Conservation (phyloP, 805 yeast species). For the Candida railenensis region DNA sequence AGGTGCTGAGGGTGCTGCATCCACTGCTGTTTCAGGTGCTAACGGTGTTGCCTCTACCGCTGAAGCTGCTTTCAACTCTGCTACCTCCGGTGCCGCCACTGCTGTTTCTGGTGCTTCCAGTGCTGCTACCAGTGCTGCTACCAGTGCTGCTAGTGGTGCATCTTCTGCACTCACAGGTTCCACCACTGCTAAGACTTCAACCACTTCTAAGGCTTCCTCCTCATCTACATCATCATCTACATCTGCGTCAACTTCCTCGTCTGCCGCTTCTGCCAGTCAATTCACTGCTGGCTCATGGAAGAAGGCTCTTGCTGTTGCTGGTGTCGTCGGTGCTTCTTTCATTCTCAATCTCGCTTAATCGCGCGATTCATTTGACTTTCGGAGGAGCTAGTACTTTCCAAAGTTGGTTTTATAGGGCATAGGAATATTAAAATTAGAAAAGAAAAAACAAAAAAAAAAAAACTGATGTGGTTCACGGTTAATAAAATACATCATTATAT, state of each 20-base stretch:
- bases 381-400: too few species aligned
- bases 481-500: too few species aligned
- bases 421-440: not conserved
- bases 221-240: conserved; percentile 8
- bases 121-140: conserved; percentile 13
- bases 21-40: conserved; percentile 15
- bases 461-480: too few species aligned
- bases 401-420: not conserved
- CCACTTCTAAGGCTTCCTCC: conserved; percentile 9
- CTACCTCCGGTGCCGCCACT: conserved; percentile 10
- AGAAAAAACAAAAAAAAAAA: too few species aligned
- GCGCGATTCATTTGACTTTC: too few species aligned
- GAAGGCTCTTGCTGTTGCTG: conserved; percentile 35
- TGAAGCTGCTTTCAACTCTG: conserved; percentile 7
- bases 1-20: conserved; percentile 10
- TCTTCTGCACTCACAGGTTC: conserved; percentile 11
- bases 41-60: conserved; percentile 12
- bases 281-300: conserved; percentile 31
- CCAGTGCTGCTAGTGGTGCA: conserved; percentile 14
- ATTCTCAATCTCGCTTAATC: conserved; percentile 25
- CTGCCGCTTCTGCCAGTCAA: conserved; percentile 14
- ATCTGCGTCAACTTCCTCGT: conserved; percentile 10
- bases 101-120: conserved; percentile 11
- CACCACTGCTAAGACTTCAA: conserved; percentile 11
- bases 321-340: conserved; percentile 35